Conservation (phyloP, 2,329 filamentous ascomycete genomes). For the Aspergillus floridensis region DNA sequence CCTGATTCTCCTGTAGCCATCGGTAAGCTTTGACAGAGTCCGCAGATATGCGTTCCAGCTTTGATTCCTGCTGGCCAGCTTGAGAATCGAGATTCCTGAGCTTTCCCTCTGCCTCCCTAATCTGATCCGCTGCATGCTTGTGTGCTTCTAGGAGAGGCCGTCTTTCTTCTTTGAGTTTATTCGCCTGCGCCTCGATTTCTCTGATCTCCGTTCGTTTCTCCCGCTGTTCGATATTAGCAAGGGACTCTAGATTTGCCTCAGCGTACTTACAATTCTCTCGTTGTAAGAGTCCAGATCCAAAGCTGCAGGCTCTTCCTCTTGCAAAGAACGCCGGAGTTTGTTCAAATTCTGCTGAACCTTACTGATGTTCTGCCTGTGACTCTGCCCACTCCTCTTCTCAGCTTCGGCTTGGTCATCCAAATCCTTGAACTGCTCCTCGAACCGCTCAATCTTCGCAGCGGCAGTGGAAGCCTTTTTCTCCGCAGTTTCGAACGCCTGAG, state of each 20-base stretch:
- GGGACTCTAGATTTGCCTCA: constrained; percentile 1
- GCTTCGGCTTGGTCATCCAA: constrained; percentile 46
- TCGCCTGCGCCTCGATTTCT: constrained; percentile 41
- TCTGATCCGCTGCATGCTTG: constrained; percentile 34
- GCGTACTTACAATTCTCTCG: constrained; percentile 62
- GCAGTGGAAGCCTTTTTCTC: constrained; percentile 49
- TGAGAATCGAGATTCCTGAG: constrained; percentile 67
- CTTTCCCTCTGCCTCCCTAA: constrained; percentile 47
- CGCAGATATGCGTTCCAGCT: constrained; percentile 58
- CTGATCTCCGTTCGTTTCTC: constrained; percentile 49
- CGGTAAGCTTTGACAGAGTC: constrained; percentile 72
- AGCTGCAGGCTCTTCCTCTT: constrained; percentile 57
- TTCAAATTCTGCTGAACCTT: constrained; percentile 58
- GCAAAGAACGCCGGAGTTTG: constrained; percentile 60
- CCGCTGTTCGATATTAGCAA: constrained; percentile 48
- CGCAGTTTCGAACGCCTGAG: constrained; percentile 52
- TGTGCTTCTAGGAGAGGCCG: constrained; percentile 34
- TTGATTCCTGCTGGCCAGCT: constrained; percentile 68
- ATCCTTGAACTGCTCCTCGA: constrained; percentile 37
- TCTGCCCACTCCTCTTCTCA: constrained; percentile 50
- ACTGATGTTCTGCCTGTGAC: constrained; percentile 53
- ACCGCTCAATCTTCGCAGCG: constrained; percentile 43
- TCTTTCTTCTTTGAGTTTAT: constrained; percentile 40
- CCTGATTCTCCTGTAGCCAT: constrained; percentile 73
- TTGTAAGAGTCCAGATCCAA: constrained; percentile 73